These are phyloP conservation scores for Rhodomyrtus tomentosa DNA, from an alignment of 345 rosid genomes.

Conservation along the genomic window DNA sequence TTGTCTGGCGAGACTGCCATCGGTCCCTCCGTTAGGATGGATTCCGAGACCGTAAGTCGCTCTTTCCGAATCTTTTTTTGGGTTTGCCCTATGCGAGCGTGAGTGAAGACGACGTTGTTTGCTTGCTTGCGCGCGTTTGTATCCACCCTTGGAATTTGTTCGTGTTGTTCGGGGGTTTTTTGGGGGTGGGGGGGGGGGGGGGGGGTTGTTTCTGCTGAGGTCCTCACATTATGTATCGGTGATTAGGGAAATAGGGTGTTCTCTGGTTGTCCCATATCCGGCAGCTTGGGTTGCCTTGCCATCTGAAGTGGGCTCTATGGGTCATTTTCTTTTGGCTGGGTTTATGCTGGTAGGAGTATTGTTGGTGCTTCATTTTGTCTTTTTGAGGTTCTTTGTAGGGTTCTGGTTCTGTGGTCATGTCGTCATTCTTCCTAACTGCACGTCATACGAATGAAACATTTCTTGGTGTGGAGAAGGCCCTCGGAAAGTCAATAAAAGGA, in stretches of 20 bases:
- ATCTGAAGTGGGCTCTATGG: background rate
- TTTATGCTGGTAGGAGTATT: background rate
- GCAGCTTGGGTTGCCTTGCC: background rate
- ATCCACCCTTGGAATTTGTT: background rate
- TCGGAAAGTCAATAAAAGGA: background rate
- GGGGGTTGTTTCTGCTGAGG: background rate
- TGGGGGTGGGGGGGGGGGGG: no score
- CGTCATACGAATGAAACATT: background rate
- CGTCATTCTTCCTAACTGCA: background rate
- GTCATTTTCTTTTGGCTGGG: background rate
- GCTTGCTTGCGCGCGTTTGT: background rate
- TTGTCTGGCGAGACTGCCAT: constrained; percentile 71
- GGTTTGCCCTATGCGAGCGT: background rate
- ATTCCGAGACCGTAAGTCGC: constrained; percentile 80
- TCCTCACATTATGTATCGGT: background rate
- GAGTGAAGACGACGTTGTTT: background rate
- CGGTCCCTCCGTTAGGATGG: constrained; percentile 68
- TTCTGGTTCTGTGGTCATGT: background rate
- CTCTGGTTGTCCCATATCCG: background rate
- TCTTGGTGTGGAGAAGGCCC: background rate
- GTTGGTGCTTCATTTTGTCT: background rate
- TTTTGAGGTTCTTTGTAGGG: background rate
- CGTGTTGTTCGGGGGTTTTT: background rate
- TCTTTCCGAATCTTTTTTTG: background rate
- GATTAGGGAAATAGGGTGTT: background rate